Conservation (phyloP, 345 rosid species). For the Moricandia moricandioides region DNA sequence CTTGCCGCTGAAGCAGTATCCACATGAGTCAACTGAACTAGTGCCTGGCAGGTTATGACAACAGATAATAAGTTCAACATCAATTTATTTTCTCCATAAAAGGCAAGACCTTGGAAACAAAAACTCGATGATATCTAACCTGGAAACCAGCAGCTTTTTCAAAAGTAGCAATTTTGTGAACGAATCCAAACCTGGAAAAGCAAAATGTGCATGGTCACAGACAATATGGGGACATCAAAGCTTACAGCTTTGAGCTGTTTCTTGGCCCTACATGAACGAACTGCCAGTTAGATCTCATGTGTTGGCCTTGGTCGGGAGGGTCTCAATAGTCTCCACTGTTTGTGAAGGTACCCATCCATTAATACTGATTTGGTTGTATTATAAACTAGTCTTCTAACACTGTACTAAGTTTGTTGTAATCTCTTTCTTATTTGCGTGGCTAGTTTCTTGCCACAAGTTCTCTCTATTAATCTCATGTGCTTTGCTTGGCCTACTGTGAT, state of each 20-base stretch:
- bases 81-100: not conserved
- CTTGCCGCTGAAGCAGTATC: constrained; percentile 87
- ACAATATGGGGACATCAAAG: not conserved
- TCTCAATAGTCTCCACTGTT: constrained; percentile 2
- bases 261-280: constrained; percentile 25
- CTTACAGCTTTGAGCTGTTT: constrained; percentile 10
- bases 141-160: constrained; percentile 98
- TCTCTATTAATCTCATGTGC: constrained; percentile 6
- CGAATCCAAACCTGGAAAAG: constrained; percentile 57
- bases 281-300: constrained; percentile 7
- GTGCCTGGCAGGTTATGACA: constrained; percentile 53
- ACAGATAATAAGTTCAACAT: constrained; percentile 18
- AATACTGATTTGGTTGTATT: not conserved
- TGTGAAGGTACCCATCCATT: constrained; percentile 18
- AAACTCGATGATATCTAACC: constrained; percentile 48
- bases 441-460: constrained; percentile 16
- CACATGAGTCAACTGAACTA: constrained; percentile 87
- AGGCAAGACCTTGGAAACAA: constrained; percentile 14
- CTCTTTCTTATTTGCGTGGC: constrained; percentile 25
- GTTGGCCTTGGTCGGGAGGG: constrained; percentile 11
- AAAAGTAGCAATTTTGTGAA: constrained; percentile 94
- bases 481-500: constrained; percentile 16
- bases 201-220: constrained; percentile 1
- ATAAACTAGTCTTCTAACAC: constrained; percentile 14
- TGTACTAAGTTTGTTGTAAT: constrained; percentile 24